These are phyloP conservation scores for Ophiostoma australiae DNA, from an alignment of 2,329 filamentous ascomycete species.

Conservation along the genomic window DNA sequence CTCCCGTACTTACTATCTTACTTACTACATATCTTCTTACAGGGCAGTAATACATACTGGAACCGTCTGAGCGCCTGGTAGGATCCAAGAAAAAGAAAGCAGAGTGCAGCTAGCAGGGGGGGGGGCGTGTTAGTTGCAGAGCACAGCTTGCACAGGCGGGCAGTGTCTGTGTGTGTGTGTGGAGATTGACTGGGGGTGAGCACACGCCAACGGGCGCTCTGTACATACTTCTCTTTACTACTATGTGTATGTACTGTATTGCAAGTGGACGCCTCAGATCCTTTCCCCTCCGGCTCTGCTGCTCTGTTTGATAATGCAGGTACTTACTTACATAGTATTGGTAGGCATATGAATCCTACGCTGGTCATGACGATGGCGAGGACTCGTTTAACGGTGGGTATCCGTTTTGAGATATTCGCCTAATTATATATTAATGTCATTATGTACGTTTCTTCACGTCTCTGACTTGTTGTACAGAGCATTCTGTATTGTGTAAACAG, in stretches of 20 bases:
- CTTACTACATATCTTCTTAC: too few species aligned
- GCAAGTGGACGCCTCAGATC: too few species aligned
- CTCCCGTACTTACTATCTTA: too few species aligned
- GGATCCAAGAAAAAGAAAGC: not conserved
- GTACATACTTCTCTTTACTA: too few species aligned
- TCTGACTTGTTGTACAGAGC: too few species aligned
- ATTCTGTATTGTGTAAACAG: not conserved
- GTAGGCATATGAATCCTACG: not conserved
- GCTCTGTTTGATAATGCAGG: not conserved
- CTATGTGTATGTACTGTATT: too few species aligned
- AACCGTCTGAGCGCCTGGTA: not conserved
- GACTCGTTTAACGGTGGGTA: constrained; percentile 3
- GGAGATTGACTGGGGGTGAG: constrained; percentile 1
- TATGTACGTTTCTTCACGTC: too few species aligned
- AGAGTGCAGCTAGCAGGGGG: not conserved
- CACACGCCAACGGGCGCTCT: not conserved
- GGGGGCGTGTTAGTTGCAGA: too few species aligned
- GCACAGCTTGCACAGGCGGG: not conserved
- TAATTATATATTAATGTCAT: not conserved
- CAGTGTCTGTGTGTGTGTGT: not conserved
- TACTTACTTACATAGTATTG: not conserved
- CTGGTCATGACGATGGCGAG: not conserved
- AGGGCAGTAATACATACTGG: not conserved
- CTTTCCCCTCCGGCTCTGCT: not conserved
- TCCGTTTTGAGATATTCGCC: not conserved